A percentile compares a stretch with the other conserved stretches of the same genome.
These are phyloP conservation scores for Medicago ruthenica DNA, from an alignment of 306 rosid species.

Conservation along the genomic window DNA sequence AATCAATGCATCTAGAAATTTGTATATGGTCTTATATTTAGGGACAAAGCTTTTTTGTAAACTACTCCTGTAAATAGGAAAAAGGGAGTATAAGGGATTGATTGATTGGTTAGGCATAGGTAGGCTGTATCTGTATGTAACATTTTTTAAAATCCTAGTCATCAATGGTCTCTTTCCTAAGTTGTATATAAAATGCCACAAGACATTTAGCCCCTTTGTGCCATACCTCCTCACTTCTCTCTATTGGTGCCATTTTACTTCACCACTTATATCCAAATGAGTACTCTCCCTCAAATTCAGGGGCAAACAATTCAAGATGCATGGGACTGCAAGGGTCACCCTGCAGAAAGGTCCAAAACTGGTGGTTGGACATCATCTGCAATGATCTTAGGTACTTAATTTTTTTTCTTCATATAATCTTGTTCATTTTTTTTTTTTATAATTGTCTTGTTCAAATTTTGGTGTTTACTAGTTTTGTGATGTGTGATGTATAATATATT, in stretches of 20 bases:
- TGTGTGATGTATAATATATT: not conserved
- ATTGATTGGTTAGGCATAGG: constrained; percentile 5
- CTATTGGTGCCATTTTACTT: not conserved
- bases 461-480: not conserved
- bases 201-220: constrained; percentile 2
- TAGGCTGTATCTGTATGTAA: constrained; percentile 1
- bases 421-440: not conserved
- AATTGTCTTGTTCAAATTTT: too few relatives aligned
- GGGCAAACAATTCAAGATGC: constrained; percentile 71
- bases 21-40: too few relatives aligned
- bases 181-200: constrained; percentile 22
- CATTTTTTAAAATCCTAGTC: not conserved
- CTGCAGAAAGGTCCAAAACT: constrained; percentile 64
- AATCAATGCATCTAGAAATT: too few relatives aligned
- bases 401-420: not conserved
- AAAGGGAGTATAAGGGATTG: too few relatives aligned
- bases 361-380: constrained; percentile 91
- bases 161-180: not conserved
- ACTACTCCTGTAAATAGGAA: too few relatives aligned
- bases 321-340: constrained; percentile 80
- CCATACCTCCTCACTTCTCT: not conserved
- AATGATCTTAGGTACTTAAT: constrained; percentile 68
- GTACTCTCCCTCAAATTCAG: constrained; percentile 51
- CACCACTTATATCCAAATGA: constrained; percentile 30
- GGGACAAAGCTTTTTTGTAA: too few relatives aligned